Conservation (phyloP, 2,329 filamentous ascomycete species). For the Colletotrichum aenigma region DNA sequence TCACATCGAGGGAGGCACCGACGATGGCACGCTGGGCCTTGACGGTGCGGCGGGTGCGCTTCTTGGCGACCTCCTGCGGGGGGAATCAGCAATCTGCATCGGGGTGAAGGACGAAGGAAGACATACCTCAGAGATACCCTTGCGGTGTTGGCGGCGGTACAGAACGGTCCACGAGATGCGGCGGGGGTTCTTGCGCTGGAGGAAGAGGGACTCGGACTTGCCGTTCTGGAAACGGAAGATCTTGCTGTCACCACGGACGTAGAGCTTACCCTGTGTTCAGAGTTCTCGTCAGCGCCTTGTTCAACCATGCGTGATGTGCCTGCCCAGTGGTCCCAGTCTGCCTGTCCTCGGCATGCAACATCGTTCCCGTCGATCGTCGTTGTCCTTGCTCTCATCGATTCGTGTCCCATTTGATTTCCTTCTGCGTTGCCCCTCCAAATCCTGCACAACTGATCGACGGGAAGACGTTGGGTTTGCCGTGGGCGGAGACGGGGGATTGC, state of each 20-base stretch:
- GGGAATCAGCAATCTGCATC: conserved; percentile 38
- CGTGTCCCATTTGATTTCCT: not conserved
- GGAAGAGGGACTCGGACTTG: conserved; percentile 99
- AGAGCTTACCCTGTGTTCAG: conserved; percentile 88
- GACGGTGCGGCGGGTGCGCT: conserved; percentile 96
- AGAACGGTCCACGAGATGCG: conserved; percentile 98
- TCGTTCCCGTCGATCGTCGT: not conserved
- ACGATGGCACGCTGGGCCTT: conserved; percentile 99
- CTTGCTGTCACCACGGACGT: conserved; percentile 99
- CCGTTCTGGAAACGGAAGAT: conserved; percentile 99
- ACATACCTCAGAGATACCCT: conserved; percentile 99
- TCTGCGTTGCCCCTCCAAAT: not conserved
- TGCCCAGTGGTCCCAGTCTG: not conserved
- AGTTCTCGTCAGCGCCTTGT: conserved; percentile 28
- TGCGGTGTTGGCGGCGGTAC: conserved; percentile 98
- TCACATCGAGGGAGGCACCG: conserved; percentile 98
- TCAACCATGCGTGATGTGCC: not conserved
- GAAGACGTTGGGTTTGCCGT: not conserved
- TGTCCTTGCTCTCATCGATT: not conserved
- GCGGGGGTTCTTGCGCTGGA: conserved; percentile 99
- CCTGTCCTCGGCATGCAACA: not conserved
- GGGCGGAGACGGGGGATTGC: not conserved
- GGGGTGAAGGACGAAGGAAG: conserved; percentile 19
- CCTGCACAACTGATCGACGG: not conserved
- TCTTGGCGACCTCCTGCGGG: conserved; percentile 97